A percentile compares a stretch with the other conserved stretches of the same genome.
phyloP scores from a whole-genome alignment of 371 early-diverging fungal genomes.

The Dinochytrium kinnereticum region DNA sequence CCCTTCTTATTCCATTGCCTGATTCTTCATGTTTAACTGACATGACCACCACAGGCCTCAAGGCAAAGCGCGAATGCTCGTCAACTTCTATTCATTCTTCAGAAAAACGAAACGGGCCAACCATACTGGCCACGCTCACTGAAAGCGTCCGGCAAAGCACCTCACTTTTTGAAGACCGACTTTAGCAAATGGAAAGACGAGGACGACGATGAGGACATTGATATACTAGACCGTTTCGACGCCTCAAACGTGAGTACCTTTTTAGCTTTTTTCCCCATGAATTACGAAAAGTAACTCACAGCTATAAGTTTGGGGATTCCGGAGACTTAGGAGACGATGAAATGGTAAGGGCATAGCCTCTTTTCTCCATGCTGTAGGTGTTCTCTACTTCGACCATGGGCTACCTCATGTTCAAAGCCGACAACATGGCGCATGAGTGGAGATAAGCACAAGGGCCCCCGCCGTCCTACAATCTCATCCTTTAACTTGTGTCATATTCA shows the following conservation, averaged over 20 bases:
- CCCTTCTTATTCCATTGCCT: neutral
- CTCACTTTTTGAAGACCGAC: conserved; percentile 86
- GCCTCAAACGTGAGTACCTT: neutral
- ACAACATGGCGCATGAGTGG: too few species aligned
- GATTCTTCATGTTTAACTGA: neutral
- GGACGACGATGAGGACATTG: conserved; percentile 88
- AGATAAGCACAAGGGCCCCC: too few species aligned
- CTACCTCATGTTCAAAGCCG: too few species aligned
- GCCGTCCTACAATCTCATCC: too few species aligned
- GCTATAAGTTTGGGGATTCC: too few species aligned
- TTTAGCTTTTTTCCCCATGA: too few species aligned
- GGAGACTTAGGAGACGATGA: too few species aligned
- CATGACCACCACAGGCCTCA: conserved; percentile 59
- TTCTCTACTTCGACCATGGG: too few species aligned
- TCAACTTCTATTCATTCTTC: conserved; percentile 62
- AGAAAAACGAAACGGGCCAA: conserved; percentile 67
- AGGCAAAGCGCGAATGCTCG: conserved; percentile 71
- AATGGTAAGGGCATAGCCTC: too few species aligned
- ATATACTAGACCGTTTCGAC: conserved; percentile 24
- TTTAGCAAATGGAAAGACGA: conserved; percentile 91
- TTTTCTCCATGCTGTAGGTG: too few species aligned
- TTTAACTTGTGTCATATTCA: too few species aligned
- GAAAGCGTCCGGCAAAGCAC: conserved; percentile 64
- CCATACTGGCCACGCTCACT: conserved; percentile 87
- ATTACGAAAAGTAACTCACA: too few species aligned